Conservation (phyloP, 306 rosid species). For the Notholithocarpus densiflorus region DNA sequence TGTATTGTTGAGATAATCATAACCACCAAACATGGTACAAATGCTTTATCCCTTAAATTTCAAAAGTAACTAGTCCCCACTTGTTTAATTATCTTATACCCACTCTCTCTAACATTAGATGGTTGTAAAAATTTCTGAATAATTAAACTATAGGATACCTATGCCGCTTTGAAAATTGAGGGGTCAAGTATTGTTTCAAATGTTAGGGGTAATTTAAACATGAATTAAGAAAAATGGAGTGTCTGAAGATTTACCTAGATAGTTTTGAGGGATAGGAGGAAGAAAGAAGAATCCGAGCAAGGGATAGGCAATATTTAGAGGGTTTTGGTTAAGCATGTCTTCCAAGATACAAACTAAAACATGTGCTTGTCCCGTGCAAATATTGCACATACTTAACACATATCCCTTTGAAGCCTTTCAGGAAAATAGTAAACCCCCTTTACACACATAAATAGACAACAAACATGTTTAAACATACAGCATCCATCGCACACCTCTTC, state of each 20-base stretch:
- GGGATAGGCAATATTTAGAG: slow-evolving; percentile 7
- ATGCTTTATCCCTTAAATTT: not conserved
- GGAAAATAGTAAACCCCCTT: too few relatives aligned
- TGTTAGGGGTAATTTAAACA: not conserved
- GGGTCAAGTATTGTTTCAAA: not conserved
- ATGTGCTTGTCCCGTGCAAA: slow-evolving; percentile 6
- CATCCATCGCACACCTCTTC: slow-evolving; percentile 61
- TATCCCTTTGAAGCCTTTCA: not conserved
- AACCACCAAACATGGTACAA: not conserved
- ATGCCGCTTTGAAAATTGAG: slow-evolving; percentile 8
- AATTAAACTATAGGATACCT: not conserved
- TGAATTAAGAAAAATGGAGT: not conserved
- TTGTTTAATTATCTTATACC: not conserved
- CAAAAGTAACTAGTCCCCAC: not conserved
- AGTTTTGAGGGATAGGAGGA: not conserved
- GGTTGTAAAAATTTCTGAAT: not conserved
- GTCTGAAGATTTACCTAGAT: not conserved
- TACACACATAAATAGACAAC: not conserved
- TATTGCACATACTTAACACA: not conserved
- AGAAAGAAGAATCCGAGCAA: not conserved
- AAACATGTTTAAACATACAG: not conserved
- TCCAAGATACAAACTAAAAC: not conserved
- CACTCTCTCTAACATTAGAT: not conserved
- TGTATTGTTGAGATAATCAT: not conserved
- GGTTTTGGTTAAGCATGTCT: not conserved